These are phyloP conservation scores for Yamadazyma friedrichii DNA, from an alignment of 1,139 yeast species.

Conservation along the genomic window DNA sequence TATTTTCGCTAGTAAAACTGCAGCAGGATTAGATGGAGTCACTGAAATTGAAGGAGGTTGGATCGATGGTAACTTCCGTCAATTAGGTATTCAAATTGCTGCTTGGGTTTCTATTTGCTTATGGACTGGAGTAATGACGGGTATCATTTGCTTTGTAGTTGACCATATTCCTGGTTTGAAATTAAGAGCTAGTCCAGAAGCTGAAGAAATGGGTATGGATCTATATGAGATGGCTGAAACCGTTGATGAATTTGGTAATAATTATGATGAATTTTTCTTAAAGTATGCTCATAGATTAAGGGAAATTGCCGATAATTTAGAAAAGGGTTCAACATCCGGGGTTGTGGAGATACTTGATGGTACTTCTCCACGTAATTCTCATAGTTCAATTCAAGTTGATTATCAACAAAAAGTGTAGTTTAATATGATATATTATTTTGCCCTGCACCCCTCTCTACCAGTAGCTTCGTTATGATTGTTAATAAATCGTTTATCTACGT, in stretches of 20 bases:
- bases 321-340: constrained; percentile 7
- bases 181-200: constrained; percentile 72
- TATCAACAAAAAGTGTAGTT: constrained; percentile 12
- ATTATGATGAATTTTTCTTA: constrained; percentile 21
- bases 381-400: constrained; percentile 13
- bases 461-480: too few relatives aligned
- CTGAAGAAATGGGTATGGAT: constrained; percentile 76
- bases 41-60: constrained; percentile 77
- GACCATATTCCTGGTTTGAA: constrained; percentile 81
- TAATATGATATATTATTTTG: not conserved
- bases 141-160: constrained; percentile 65
- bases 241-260: constrained; percentile 25
- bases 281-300: constrained; percentile 19
- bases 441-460: not conserved
- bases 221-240: constrained; percentile 31
- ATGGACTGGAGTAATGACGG: constrained; percentile 80
- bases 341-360: constrained; percentile 16
- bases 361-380: constrained; percentile 14
- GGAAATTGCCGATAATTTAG: constrained; percentile 15
- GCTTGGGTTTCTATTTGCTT: constrained; percentile 71
- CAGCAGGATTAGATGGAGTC: constrained; percentile 73
- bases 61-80: constrained; percentile 86
- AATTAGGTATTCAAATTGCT: constrained; percentile 91
- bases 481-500: too few relatives aligned
- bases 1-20: constrained; percentile 88